A percentile compares a stretch with the other conserved stretches of the same genome.
Evolutionary conservation across 1,139 yeast genomes (phyloP).

Genomic region (Kurtzmaniella quercitrusa): DNA sequence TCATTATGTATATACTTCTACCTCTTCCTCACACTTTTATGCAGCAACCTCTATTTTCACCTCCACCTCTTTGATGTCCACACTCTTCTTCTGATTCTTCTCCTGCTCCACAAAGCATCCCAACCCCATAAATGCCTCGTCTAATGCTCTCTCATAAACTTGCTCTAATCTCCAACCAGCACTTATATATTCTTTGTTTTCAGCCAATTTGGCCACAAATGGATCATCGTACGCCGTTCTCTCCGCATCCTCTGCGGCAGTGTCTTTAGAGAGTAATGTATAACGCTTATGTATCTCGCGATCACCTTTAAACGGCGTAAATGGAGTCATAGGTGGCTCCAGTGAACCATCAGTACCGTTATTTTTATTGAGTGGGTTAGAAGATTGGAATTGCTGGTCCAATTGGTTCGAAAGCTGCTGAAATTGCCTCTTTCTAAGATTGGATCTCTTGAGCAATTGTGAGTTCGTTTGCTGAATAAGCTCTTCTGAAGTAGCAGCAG

Average conservation of each 20-base stretch:
- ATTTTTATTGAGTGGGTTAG: conserved; percentile 22
- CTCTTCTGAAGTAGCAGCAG: conserved; percentile 50
- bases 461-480: conserved; percentile 38
- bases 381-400: conserved; percentile 35
- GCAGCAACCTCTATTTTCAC: neutral
- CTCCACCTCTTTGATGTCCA: neutral
- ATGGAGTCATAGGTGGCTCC: conserved; percentile 48
- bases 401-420: conserved; percentile 55
- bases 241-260: conserved; percentile 39
- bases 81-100: conserved; percentile 4
- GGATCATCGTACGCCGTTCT: conserved; percentile 46
- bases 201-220: conserved; percentile 49
- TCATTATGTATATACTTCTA: no score
- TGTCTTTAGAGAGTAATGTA: conserved; percentile 22
- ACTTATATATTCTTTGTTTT: conserved; percentile 69
- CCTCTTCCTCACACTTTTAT: neutral
- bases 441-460: conserved; percentile 53
- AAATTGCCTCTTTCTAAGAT: conserved; percentile 62
- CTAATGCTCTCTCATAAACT: conserved; percentile 73
- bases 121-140: conserved; percentile 86
- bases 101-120: conserved; percentile 77
- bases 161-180: conserved; percentile 76
- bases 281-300: conserved; percentile 48
- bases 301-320: conserved; percentile 94
- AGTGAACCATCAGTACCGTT: conserved; percentile 10